A percentile compares a stretch with the other conserved stretches of the same genome.
Evolutionary conservation across 73 alveolate species (phyloP).

Genomic region (Tetrahymena thermophila): DNA sequence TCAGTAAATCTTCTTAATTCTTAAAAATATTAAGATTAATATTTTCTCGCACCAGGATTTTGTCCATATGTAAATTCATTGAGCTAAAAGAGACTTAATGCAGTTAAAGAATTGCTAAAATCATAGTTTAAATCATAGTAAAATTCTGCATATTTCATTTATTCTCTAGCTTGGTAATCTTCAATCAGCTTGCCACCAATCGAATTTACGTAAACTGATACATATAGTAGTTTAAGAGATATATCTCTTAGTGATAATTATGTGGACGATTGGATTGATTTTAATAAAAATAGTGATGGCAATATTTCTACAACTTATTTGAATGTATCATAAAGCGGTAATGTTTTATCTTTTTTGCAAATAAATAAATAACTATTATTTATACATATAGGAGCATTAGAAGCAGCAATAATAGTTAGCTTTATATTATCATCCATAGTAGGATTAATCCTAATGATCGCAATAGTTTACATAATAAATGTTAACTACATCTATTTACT

Average conservation of each 20-base stretch:
- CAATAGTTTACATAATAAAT: not conserved
- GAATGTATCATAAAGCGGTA: not conserved
- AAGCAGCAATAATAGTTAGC: not conserved
- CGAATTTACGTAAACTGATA: not conserved
- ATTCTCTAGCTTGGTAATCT: not conserved
- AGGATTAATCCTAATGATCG: not conserved
- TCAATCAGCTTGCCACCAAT: not conserved
- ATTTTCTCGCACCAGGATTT: slow-evolving; percentile 29
- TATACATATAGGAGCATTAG: not conserved
- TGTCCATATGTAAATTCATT: slow-evolving; percentile 26
- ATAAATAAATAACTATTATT: not conserved
- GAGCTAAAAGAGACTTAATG: not conserved
- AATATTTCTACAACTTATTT: not conserved
- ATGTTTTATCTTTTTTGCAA: not conserved
- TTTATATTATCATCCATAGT: not conserved
- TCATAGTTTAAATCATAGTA: not conserved
- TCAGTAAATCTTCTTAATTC: slow-evolving; percentile 19
- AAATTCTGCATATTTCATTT: not conserved
- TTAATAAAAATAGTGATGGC: not conserved
- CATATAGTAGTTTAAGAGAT: not conserved
- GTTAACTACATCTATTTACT: not conserved
- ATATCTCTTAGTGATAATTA: not conserved
- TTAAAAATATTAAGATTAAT: not conserved
- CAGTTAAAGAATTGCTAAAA: not conserved
- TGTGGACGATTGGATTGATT: not conserved